Evolutionary conservation across 2,329 filamentous ascomycete genomes (phyloP).

Genomic region (Stagonosporopsis chrysanthemi): DNA sequence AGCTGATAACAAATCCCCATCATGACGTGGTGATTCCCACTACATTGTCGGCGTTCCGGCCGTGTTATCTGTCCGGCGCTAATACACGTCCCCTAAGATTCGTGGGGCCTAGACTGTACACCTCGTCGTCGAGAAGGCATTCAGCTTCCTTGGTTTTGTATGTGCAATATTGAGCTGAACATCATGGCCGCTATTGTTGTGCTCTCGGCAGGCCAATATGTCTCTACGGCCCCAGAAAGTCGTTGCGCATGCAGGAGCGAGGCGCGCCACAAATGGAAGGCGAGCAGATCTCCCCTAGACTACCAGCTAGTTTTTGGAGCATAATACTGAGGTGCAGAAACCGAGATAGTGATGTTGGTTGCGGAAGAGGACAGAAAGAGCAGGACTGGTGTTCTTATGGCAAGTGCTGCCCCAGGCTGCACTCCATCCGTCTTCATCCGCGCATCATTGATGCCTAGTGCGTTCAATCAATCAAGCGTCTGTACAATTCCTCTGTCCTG

Average conservation of each 20-base stretch:
- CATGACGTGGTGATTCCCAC: constrained; percentile 14
- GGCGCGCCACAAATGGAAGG: not conserved
- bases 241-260: not conserved
- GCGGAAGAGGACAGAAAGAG: not conserved
- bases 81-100: not conserved
- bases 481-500: not conserved
- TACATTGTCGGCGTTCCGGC: constrained; percentile 10
- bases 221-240: not conserved
- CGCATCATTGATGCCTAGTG: not conserved
- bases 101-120: not conserved
- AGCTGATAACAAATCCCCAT: constrained; percentile 5
- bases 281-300: not conserved
- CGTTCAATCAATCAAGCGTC: not conserved
- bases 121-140: not conserved
- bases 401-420: not conserved
- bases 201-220: not conserved
- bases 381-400: not conserved
- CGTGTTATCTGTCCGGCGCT: constrained; percentile 5
- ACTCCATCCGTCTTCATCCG: not conserved
- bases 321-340: not conserved
- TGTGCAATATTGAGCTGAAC: not conserved
- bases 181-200: not conserved
- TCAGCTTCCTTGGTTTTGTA: not conserved
- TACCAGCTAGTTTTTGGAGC: too few species aligned
- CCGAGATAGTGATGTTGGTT: not conserved